These are phyloP conservation scores for Lentinula aciculospora DNA, from an alignment of 768 basidiomycete genomes.

Conservation along the genomic window DNA sequence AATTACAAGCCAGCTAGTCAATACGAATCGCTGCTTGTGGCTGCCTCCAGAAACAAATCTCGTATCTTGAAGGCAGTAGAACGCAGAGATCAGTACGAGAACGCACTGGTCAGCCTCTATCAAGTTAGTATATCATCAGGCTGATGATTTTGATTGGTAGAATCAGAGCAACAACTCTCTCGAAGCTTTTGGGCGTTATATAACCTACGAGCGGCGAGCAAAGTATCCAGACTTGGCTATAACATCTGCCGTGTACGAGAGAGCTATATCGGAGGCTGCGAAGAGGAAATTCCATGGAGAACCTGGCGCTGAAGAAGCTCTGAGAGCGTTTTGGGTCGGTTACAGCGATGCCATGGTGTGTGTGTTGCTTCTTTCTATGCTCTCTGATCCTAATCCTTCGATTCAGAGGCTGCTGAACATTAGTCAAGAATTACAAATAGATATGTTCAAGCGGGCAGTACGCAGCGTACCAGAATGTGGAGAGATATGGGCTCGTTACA, in stretches of 20 bases:
- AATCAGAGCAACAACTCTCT: constrained; percentile 38
- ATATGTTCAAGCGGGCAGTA: constrained; percentile 49
- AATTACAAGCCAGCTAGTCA: constrained; percentile 63
- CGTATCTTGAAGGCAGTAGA: constrained; percentile 56
- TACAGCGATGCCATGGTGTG: constrained; percentile 69
- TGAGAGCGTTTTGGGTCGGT: constrained; percentile 67
- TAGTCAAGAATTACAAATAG: constrained; percentile 34
- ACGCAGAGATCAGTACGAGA: constrained; percentile 60
- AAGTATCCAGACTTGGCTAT: constrained; percentile 56
- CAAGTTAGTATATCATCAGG: not conserved
- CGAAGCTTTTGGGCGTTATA: constrained; percentile 57
- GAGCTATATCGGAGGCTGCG: constrained; percentile 71
- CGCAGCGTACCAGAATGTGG: constrained; percentile 75
- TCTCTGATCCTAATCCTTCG: not conserved
- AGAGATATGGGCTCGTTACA: constrained; percentile 74
- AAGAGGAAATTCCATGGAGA: constrained; percentile 51
- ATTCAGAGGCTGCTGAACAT: constrained; percentile 42
- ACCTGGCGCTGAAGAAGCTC: constrained; percentile 46
- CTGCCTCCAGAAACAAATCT: constrained; percentile 68
- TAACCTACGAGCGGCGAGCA: constrained; percentile 55
- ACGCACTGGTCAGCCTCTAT: constrained; percentile 42
- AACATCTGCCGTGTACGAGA: constrained; percentile 59
- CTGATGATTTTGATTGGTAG: constrained; percentile 16
- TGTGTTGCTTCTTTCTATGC: not conserved
- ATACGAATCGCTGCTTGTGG: constrained; percentile 73